Evolutionary conservation across 2,329 filamentous ascomycete species (phyloP).

Genomic region (Aspergillus sp.): DNA sequence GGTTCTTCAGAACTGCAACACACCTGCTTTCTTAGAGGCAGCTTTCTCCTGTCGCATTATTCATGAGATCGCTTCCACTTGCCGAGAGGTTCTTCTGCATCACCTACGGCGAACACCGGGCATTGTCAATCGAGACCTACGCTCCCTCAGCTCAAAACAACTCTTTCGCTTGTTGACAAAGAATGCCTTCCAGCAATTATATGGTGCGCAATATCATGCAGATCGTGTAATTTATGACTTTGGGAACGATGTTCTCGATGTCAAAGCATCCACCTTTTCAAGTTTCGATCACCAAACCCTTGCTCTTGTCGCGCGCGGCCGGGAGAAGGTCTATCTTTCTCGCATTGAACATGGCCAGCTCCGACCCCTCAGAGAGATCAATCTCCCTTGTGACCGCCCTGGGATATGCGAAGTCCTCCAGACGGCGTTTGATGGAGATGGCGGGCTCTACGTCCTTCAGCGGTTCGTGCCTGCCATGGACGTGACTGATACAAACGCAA

Average conservation of each 20-base stretch:
- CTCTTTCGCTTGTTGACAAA: conserved; percentile 37
- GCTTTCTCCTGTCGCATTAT: conserved; percentile 40
- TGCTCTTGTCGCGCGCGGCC: conserved; percentile 34
- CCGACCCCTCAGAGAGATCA: conserved; percentile 18
- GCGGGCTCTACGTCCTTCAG: conserved; percentile 36
- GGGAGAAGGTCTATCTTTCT: conserved; percentile 32
- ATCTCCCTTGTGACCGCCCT: conserved; percentile 25
- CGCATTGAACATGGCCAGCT: conserved; percentile 22
- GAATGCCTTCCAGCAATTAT: conserved; percentile 35
- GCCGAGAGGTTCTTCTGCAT: conserved; percentile 38
- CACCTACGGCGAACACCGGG: conserved; percentile 42
- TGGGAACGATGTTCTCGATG: conserved; percentile 30
- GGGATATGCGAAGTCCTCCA: conserved; percentile 37
- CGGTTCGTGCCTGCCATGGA: conserved; percentile 31
- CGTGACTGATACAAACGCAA: conserved; percentile 18
- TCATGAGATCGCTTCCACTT: conserved; percentile 36
- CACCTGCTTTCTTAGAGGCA: conserved; percentile 40
- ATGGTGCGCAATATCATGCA: conserved; percentile 38
- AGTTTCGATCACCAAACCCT: conserved; percentile 20
- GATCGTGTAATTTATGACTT: conserved; percentile 32
- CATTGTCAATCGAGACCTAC: conserved; percentile 18
- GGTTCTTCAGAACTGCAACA: conserved; percentile 36
- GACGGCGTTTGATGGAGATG: conserved; percentile 26
- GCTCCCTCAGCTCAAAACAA: conserved; percentile 21
- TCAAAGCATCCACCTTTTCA: conserved; percentile 36